phyloP scores from a whole-genome alignment of 257 asterid genomes.

The Ocimum tenuiflorum region DNA sequence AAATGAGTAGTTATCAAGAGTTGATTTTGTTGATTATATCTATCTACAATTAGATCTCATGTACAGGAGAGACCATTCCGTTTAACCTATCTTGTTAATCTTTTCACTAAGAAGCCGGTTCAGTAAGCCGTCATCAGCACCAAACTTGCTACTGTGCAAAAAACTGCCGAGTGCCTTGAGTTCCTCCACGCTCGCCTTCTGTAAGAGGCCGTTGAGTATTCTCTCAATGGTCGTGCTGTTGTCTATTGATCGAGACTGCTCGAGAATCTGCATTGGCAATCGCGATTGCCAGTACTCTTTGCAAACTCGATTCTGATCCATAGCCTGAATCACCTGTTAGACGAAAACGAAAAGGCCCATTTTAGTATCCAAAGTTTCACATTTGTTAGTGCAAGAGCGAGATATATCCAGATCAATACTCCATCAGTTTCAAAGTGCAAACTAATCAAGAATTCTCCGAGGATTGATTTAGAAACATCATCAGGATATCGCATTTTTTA shows the following conservation, averaged over 20 bases:
- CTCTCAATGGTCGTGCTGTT: conserved; percentile 27
- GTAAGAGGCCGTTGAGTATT: conserved; percentile 41
- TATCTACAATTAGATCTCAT: background rate
- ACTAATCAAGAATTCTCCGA: too few species aligned
- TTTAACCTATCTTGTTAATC: conserved; percentile 25
- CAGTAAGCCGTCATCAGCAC: conserved; percentile 35
- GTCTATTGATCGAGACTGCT: conserved; percentile 28
- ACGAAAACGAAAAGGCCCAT: background rate
- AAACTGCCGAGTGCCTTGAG: conserved; percentile 46
- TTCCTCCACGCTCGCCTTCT: conserved; percentile 66
- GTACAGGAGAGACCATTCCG: background rate
- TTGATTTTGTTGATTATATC: background rate
- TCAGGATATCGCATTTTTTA: background rate
- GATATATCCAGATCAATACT: background rate
- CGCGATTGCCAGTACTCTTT: conserved; percentile 71
- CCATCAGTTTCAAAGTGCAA: background rate
- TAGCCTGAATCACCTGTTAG: conserved; percentile 62
- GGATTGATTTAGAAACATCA: background rate
- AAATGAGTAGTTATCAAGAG: background rate
- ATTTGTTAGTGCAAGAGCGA: background rate
- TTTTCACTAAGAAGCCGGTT: conserved; percentile 47
- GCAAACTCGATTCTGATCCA: conserved; percentile 60
- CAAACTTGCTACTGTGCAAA: conserved; percentile 30
- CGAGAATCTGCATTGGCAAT: conserved; percentile 57
- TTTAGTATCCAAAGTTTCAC: background rate